Conservation (phyloP, 2,329 filamentous ascomycete species). For the Blastomyces silverae region DNA sequence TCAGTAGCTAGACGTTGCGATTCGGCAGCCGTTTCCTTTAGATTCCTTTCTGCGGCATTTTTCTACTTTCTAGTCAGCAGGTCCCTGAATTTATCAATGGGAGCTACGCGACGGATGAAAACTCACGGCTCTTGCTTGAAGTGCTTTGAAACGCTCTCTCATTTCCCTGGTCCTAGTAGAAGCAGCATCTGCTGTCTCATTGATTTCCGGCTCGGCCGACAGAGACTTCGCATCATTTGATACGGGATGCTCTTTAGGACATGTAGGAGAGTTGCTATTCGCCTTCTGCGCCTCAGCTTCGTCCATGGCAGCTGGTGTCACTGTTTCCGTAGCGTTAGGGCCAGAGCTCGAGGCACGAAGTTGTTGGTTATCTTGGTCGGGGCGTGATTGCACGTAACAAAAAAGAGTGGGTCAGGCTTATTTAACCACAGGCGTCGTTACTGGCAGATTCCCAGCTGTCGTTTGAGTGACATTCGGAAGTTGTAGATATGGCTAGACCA, state of each 20-base stretch:
- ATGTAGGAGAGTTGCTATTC: neutral
- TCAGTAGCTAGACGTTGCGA: slow-evolving; percentile 72
- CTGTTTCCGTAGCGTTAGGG: neutral
- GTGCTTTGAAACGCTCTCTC: slow-evolving; percentile 74
- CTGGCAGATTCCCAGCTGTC: neutral
- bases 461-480: neutral
- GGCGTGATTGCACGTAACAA: neutral
- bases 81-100: neutral
- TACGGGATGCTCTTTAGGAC: neutral
- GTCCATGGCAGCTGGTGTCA: neutral
- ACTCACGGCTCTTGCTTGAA: slow-evolving; percentile 66
- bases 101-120: neutral
- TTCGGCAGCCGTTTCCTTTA: slow-evolving; percentile 77
- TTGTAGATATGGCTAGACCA: neutral
- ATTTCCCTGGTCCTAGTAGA: slow-evolving; percentile 48
- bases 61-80: slow-evolving; percentile 33
- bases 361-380: neutral
- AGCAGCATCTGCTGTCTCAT: slow-evolving; percentile 19
- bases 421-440: too few species aligned
- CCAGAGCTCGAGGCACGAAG: neutral
- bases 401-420: neutral
- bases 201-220: slow-evolving; percentile 17
- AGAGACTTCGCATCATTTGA: neutral
- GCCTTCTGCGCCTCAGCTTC: neutral
- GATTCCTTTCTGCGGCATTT: slow-evolving; percentile 50